Base-by-base conservation (phyloP, 2,329 filamentous ascomycete species). In the Alternaria sp. region DNA sequence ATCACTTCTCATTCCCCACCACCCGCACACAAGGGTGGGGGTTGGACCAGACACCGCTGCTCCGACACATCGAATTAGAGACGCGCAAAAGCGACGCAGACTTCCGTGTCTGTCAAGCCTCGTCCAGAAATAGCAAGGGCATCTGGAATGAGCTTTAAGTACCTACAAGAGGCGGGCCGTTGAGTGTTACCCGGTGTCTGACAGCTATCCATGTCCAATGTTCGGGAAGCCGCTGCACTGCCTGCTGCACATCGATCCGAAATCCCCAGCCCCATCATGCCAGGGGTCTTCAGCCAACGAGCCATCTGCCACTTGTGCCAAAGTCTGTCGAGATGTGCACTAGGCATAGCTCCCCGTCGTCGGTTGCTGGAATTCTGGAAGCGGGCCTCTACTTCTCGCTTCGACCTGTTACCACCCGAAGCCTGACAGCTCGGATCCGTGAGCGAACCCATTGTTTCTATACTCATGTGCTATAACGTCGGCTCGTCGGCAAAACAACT, bases 91-190 rank as follows among this genome's bases (percentile, higher is more conserved):
- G 44, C 10, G 51, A 45, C 48, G 59, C 49, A 45, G 18, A 27
- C 25, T 54, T 25, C 22, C 43, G 32, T 38, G 20, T 28, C 22
- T 40, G 41, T 52, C 41, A 54, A 48, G 44, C n/a, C 43, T 28
- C n/a, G 49, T 45, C 36, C 48, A n/a, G 41, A 50, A 54, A 46
- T 25, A 38, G 50, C 27, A 25, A 50, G 41, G 41, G 25, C 14
- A n/a, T 46, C 36, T 28, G n/a, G 41, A 50, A 62, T 60, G 61
- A 63, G 62, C 53, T 51, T 52, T 53, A 54, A 34, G 14, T 51
- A 16, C 25, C 51, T 60, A 54, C 46, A 51, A 51, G 45, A 60
- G 45, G 57, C 63, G 56, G 61, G 34, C 59, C 61, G 64, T 60
- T 67, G 59, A 59, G 52, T 52, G 36, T 40, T 41, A 51, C 59